Percentiles rank a stretch among this genome's conserved stretches.
Evolutionary conservation across 2,329 filamentous ascomycete genomes (phyloP).

Genomic region (Berkeleyomyces basicola): DNA sequence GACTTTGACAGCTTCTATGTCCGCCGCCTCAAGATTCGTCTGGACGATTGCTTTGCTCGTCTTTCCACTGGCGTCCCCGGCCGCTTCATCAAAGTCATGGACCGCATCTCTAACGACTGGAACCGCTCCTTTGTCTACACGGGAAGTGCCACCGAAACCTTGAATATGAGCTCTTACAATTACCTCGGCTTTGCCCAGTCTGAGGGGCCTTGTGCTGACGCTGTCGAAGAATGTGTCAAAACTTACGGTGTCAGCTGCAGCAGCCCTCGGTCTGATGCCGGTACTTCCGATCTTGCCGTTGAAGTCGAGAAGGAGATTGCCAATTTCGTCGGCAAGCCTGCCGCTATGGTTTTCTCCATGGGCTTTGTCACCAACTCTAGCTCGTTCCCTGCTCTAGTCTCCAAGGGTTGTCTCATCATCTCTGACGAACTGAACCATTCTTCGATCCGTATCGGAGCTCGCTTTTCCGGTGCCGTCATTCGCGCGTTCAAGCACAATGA

Average conservation of each 20-base stretch:
- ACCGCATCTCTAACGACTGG: slow-evolving; percentile 79
- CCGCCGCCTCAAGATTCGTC: slow-evolving; percentile 75
- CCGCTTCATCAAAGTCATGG: slow-evolving; percentile 80
- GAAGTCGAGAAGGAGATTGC: slow-evolving; percentile 87
- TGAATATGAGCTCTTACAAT: slow-evolving; percentile 99
- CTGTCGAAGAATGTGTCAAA: slow-evolving; percentile 68
- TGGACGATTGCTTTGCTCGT: slow-evolving; percentile 92
- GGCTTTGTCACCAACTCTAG: slow-evolving; percentile 92
- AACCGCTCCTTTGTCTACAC: slow-evolving; percentile 81
- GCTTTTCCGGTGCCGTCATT: slow-evolving; percentile 88
- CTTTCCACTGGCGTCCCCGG: slow-evolving; percentile 88
- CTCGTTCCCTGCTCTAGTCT: slow-evolving; percentile 79
- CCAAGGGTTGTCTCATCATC: slow-evolving; percentile 84
- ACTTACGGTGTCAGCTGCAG: slow-evolving; percentile 72
- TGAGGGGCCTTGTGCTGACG: slow-evolving; percentile 87
- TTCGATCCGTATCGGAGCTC: slow-evolving; percentile 87
- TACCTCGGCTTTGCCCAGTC: slow-evolving; percentile 97
- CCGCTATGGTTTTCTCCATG: slow-evolving; percentile 97
- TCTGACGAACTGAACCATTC: slow-evolving; percentile 97
- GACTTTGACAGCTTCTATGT: slow-evolving; percentile 99
- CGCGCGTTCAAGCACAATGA: slow-evolving; percentile 97
- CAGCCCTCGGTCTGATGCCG: slow-evolving; percentile 68
- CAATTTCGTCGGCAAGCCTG: slow-evolving; percentile 81
- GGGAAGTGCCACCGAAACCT: slow-evolving; percentile 79
- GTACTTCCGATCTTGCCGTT: slow-evolving; percentile 70